A percentile compares a stretch with the other conserved stretches of the same genome.
Conservation (phyloP, 305 asterid genomes). For the Solanum aculeatissimum region DNA sequence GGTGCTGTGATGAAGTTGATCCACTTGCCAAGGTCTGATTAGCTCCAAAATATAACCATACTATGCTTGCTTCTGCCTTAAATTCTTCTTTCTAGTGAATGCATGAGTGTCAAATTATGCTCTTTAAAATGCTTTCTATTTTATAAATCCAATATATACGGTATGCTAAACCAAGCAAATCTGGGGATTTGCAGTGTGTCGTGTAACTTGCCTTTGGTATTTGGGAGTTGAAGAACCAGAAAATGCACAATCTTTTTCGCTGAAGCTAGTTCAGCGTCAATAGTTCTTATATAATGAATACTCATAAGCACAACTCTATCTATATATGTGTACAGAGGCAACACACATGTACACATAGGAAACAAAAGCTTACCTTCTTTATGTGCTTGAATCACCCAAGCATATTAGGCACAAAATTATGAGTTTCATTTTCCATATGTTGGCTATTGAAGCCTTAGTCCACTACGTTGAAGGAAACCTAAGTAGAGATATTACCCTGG, state of each 20-base stretch:
- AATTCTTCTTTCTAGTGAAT: not conserved
- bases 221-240: not conserved
- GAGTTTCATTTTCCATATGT: not conserved
- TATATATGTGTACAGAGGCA: not conserved
- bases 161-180: not conserved
- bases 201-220: not conserved
- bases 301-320: not conserved
- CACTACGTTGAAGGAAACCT: not conserved
- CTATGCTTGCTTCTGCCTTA: not conserved
- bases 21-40: slow-evolving; percentile 56
- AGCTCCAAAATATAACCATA: not conserved
- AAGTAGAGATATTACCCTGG: not conserved
- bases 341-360: not conserved
- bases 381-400: not conserved
- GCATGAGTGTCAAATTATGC: not conserved
- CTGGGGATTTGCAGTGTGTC: not conserved
- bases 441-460: not conserved
- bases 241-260: not conserved
- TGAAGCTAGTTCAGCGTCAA: not conserved
- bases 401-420: not conserved
- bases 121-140: not conserved
- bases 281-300: not conserved
- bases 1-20: slow-evolving; percentile 58
- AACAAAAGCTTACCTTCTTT: not conserved
- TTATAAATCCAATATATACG: not conserved